Evolutionary conservation across 2,329 filamentous ascomycete genomes (phyloP).

Genomic region (Ceratocystis eucalypticola): DNA sequence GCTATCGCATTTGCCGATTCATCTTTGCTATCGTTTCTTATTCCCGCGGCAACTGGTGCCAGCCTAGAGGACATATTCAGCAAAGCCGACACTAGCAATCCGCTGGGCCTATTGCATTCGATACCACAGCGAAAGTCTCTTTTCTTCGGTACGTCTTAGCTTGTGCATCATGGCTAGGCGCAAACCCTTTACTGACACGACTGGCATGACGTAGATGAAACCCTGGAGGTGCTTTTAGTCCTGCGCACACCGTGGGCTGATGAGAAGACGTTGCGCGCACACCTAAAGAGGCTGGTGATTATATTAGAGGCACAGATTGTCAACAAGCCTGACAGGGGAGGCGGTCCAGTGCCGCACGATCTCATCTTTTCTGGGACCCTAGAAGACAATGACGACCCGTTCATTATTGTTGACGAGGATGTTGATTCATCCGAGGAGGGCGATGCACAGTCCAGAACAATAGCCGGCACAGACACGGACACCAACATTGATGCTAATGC

Average conservation of each 20-base stretch:
- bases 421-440: slow-evolving; percentile 24
- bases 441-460: slow-evolving; percentile 9
- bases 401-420: slow-evolving; percentile 37
- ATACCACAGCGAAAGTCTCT: slow-evolving; percentile 50
- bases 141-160: slow-evolving; percentile 51
- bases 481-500: slow-evolving; percentile 10
- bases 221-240: slow-evolving; percentile 53
- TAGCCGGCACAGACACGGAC: not conserved
- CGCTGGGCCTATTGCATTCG: slow-evolving; percentile 38
- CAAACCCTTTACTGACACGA: not conserved
- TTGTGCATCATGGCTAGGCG: not conserved
- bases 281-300: slow-evolving; percentile 49
- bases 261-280: slow-evolving; percentile 42
- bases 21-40: slow-evolving; percentile 46
- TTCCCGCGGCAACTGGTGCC: slow-evolving; percentile 44
- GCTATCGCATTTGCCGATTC: slow-evolving; percentile 40
- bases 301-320: slow-evolving; percentile 53
- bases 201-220: slow-evolving; percentile 48
- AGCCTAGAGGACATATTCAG: slow-evolving; percentile 40
- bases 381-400: slow-evolving; percentile 36
- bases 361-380: slow-evolving; percentile 45
- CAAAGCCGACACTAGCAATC: slow-evolving; percentile 27
- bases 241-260: slow-evolving; percentile 50
- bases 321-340: slow-evolving; percentile 39
- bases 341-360: slow-evolving; percentile 35